These are phyloP conservation scores for Nigrospora sphaerica DNA, from an alignment of 2,329 filamentous ascomycete species.

Conservation along the genomic window DNA sequence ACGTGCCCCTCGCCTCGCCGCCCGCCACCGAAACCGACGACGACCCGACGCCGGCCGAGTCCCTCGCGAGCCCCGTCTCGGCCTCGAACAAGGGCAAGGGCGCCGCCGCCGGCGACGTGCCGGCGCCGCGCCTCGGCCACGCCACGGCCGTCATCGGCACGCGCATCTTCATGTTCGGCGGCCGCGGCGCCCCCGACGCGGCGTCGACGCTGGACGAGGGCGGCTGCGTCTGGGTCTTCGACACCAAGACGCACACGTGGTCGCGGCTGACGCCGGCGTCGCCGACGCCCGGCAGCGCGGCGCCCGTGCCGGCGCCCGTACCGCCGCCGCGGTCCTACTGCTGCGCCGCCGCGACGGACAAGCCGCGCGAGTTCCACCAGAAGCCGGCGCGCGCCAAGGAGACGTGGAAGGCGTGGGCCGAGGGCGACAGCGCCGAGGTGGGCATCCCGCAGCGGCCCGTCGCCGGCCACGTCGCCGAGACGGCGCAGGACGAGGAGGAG, in stretches of 20 bases:
- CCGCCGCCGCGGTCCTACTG: constrained; percentile 69
- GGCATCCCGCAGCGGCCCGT: constrained; percentile 54
- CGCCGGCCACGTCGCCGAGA: constrained; percentile 48
- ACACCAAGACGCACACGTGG: constrained; percentile 60
- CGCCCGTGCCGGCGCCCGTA: constrained; percentile 16
- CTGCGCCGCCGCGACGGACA: constrained; percentile 47
- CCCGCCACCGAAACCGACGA: constrained; percentile 10
- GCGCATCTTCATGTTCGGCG: constrained; percentile 75
- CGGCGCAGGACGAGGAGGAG: constrained; percentile 51
- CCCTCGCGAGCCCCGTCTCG: not conserved
- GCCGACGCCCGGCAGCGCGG: constrained; percentile 18
- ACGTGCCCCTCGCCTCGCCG: constrained; percentile 31
- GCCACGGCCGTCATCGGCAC: constrained; percentile 61
- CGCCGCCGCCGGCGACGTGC: constrained; percentile 40
- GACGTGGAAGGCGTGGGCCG: constrained; percentile 49
- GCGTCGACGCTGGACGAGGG: constrained; percentile 67
- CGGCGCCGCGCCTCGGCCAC: constrained; percentile 64
- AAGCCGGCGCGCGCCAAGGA: constrained; percentile 25
- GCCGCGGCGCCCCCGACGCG: constrained; percentile 56
- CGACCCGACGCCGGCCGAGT: constrained; percentile 7
- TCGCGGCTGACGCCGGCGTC: constrained; percentile 50
- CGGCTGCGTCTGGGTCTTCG: constrained; percentile 71
- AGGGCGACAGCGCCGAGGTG: constrained; percentile 45
- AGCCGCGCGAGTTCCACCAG: constrained; percentile 42
- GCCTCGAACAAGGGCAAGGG: constrained; percentile 27